These are phyloP conservation scores for Diaporthe eres DNA, from an alignment of 2,329 filamentous ascomycete genomes.

Conservation along the genomic window DNA sequence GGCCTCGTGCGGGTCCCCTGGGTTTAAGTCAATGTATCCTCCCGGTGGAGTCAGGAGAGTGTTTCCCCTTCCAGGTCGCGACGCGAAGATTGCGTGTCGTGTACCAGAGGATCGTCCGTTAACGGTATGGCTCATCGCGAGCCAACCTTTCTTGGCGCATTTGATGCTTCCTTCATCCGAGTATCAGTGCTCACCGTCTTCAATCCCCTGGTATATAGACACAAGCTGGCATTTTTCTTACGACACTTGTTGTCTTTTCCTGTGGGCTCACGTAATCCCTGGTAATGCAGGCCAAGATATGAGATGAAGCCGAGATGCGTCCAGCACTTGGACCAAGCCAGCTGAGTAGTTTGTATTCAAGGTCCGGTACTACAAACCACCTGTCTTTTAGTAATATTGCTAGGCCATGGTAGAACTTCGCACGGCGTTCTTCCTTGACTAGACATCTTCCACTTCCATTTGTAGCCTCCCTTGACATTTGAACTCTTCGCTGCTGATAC, in stretches of 20 bases:
- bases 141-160: not conserved
- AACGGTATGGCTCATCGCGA: not conserved
- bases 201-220: not conserved
- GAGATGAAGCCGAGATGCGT: not conserved
- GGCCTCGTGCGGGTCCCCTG: not conserved
- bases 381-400: too few species aligned
- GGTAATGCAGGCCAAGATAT: not conserved
- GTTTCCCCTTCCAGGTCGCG: not conserved
- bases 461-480: constrained; percentile 18
- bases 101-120: not conserved
- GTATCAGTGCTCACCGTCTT: not conserved
- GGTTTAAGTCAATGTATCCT: not conserved
- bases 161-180: not conserved
- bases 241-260: not conserved
- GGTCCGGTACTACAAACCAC: not conserved
- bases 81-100: not conserved
- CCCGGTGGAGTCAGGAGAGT: not conserved
- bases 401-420: not conserved
- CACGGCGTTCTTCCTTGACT: not conserved
- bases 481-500: not conserved
- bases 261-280: not conserved
- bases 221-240: not conserved
- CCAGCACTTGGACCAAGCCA: not conserved
- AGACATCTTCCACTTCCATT: not conserved
- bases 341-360: not conserved